Conservation (phyloP, 1,139 yeast species). For the Taiozyma sp. region DNA sequence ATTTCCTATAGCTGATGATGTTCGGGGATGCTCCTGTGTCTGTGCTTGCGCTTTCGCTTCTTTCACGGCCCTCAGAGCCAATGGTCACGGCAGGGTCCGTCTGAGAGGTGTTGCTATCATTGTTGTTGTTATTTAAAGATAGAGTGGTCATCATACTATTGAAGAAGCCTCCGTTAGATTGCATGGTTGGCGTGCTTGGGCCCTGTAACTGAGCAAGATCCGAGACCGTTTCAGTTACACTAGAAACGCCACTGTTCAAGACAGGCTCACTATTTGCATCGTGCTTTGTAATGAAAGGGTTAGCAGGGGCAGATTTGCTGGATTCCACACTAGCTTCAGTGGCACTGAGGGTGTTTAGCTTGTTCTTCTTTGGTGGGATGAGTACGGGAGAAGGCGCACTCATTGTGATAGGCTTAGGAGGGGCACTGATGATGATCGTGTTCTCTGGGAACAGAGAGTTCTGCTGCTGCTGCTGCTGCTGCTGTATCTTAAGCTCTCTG, state of each 20-base stretch:
- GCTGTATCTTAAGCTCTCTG: background rate
- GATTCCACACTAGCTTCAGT: background rate
- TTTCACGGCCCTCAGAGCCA: background rate
- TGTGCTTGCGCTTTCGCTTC: slow-evolving; percentile 3
- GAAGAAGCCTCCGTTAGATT: slow-evolving; percentile 11
- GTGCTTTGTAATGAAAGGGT: slow-evolving; percentile 53
- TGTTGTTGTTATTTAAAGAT: slow-evolving; percentile 6
- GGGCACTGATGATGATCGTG: slow-evolving; percentile 4
- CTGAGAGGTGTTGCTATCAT: background rate
- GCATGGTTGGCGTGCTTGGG: slow-evolving; percentile 8
- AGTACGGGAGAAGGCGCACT: slow-evolving; percentile 10
- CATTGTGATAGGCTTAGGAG: slow-evolving; percentile 5
- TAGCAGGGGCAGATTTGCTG: slow-evolving; percentile 48
- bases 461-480: too few relatives aligned
- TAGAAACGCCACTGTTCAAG: slow-evolving; percentile 2
- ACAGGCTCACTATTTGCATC: slow-evolving; percentile 29
- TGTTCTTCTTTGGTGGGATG: slow-evolving; percentile 7
- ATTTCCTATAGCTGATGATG: slow-evolving; percentile 25
- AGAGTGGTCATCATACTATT: slow-evolving; percentile 16
- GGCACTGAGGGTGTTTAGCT: slow-evolving; percentile 1
- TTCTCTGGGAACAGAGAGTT: background rate
- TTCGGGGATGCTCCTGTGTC: slow-evolving; percentile 15
- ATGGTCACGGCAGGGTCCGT: background rate
- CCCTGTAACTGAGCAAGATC: slow-evolving; percentile 13
- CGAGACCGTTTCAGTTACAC: slow-evolving; percentile 11